phyloP scores from a whole-genome alignment of 768 basidiomycete species.

The Podaxis sp. region DNA sequence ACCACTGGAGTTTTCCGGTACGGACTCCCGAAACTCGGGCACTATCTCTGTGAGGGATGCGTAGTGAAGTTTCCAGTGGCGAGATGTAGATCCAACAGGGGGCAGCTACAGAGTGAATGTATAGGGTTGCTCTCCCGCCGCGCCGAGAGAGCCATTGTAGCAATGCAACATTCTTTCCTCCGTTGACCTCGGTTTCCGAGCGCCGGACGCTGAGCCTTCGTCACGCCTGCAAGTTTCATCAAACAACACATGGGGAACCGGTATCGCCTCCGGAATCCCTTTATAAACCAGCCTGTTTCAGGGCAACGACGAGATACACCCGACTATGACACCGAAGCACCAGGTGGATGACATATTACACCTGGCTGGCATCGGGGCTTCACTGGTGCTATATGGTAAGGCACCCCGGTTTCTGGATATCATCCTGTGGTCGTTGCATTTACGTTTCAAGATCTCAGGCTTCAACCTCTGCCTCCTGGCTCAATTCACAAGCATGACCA shows the following conservation, averaged over 20 bases:
- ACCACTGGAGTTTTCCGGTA: background rate
- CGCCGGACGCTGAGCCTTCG: background rate
- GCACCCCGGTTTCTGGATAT: background rate
- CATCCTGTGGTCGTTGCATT: background rate
- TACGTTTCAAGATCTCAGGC: background rate
- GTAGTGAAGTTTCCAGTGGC: no score
- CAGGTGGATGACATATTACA: background rate
- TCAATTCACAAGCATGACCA: background rate
- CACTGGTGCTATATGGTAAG: background rate
- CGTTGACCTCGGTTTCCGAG: no score
- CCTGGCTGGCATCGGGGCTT: background rate
- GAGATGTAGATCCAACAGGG: no score
- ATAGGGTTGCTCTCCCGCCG: no score
- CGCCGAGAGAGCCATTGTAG: no score
- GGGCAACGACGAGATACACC: background rate
- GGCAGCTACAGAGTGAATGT: no score
- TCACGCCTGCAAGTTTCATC: background rate
- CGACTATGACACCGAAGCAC: background rate
- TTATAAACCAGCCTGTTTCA: background rate
- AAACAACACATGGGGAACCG: background rate
- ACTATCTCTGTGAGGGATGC: no score
- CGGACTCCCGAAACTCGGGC: background rate
- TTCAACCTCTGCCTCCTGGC: background rate
- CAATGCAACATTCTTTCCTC: no score
- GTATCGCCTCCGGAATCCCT: background rate